Evolutionary conservation across 75 land plant genomes (phyloP).

Genomic region (Ceratopteris richardii): DNA sequence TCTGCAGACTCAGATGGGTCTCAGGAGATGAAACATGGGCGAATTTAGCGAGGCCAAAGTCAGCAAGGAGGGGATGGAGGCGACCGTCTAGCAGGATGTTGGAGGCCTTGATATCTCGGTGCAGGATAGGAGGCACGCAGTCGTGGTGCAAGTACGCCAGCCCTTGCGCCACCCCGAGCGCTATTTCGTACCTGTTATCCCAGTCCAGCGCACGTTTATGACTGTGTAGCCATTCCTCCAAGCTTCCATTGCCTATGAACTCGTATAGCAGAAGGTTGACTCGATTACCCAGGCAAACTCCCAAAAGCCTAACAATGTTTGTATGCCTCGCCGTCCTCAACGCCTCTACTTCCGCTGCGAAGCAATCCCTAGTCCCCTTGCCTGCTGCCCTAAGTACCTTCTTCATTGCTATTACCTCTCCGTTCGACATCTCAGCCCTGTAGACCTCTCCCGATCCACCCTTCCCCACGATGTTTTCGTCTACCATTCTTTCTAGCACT

Average conservation of each 20-base stretch:
- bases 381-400: constrained; percentile 16
- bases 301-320: constrained; percentile 17
- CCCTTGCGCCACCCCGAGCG: constrained; percentile 74
- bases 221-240: constrained; percentile 17
- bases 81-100: constrained; percentile 69
- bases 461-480: constrained; percentile 68
- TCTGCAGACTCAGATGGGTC: constrained; percentile 57
- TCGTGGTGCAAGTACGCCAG: constrained; percentile 90
- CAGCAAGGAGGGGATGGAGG: constrained; percentile 69
- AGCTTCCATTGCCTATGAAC: constrained; percentile 23
- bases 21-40: constrained; percentile 44
- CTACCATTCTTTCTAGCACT: constrained; percentile 57
- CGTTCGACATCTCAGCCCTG: constrained; percentile 76
- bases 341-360: constrained; percentile 8
- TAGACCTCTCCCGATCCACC: constrained; percentile 85
- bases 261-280: constrained; percentile 10
- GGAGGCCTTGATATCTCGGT: constrained; percentile 84
- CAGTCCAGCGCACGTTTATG: constrained; percentile 61
- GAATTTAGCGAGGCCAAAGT: constrained; percentile 88
- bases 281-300: background rate
- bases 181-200: constrained; percentile 71
- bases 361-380: no score
- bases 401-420: constrained; percentile 84
- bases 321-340: constrained; percentile 15
- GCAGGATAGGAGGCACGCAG: constrained; percentile 72